These are phyloP conservation scores for Blepharisma undulans DNA, from an alignment of 169 alveolate genomes.

Conservation along the genomic window DNA sequence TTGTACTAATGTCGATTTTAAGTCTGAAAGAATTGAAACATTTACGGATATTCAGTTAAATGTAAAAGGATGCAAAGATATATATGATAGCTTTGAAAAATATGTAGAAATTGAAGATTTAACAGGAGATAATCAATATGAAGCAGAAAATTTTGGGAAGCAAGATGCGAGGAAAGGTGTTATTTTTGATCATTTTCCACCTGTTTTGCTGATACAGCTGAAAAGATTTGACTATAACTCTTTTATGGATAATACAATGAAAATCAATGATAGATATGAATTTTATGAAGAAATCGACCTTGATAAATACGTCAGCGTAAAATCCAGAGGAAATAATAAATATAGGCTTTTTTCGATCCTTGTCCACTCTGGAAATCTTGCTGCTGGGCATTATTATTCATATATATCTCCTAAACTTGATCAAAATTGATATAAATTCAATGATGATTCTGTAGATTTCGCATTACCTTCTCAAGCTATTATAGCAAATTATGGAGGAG, in stretches of 20 bases:
- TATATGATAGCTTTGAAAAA: constrained; percentile 66
- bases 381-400: constrained; percentile 79
- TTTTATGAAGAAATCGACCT: constrained; percentile 67
- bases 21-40: constrained; percentile 57
- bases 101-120: constrained; percentile 66
- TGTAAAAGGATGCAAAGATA: constrained; percentile 61
- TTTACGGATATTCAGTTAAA: constrained; percentile 69
- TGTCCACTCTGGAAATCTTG: constrained; percentile 73
- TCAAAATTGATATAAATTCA: constrained; percentile 71
- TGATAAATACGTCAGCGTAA: constrained; percentile 40
- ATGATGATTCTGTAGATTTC: constrained; percentile 63
- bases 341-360: constrained; percentile 62
- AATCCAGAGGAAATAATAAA: constrained; percentile 40
- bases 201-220: constrained; percentile 65
- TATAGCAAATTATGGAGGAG: constrained; percentile 15
- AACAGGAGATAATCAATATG: constrained; percentile 70
- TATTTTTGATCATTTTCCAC: constrained; percentile 64
- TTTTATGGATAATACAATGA: constrained; percentile 52
- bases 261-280: constrained; percentile 63
- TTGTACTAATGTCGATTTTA: constrained; percentile 60
- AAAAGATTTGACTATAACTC: constrained; percentile 68
- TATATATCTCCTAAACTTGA: constrained; percentile 63
- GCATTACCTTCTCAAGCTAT: not conserved
- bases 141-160: constrained; percentile 68
- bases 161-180: constrained; percentile 68